phyloP scores from a whole-genome alignment of 2,329 filamentous ascomycete genomes.

The Arachnopeziza araneosa region DNA sequence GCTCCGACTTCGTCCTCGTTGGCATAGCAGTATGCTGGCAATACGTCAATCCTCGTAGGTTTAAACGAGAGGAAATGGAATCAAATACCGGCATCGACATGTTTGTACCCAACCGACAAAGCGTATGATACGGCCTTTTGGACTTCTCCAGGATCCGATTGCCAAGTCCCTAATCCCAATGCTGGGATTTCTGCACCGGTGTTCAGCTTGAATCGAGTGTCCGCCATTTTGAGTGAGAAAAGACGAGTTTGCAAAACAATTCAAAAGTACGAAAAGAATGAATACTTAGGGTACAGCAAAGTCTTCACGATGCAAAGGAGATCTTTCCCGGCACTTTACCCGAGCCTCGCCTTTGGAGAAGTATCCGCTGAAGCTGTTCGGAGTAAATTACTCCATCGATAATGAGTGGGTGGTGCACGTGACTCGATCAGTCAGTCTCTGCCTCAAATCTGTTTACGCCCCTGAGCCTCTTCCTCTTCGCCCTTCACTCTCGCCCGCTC shows the following conservation, averaged over 20 bases:
- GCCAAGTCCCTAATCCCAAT: constrained; percentile 43
- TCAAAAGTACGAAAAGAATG: not conserved
- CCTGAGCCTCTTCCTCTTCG: not conserved
- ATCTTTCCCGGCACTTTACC: not conserved
- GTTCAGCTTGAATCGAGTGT: constrained; percentile 31
- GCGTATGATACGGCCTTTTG: constrained; percentile 34
- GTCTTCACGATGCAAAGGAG: not conserved
- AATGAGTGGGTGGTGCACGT: not conserved
- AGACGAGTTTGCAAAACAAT: not conserved
- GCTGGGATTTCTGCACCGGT: constrained; percentile 35
- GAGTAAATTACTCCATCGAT: not conserved
- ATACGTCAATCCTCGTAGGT: not conserved
- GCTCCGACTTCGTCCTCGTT: constrained; percentile 81
- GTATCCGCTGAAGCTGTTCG: not conserved
- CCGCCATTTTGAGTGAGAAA: constrained; percentile 19
- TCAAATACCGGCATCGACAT: constrained; percentile 40
- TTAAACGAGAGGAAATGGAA: not conserved
- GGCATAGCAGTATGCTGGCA: constrained; percentile 64
- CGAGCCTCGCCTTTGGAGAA: not conserved
- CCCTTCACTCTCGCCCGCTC: no score
- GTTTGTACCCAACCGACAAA: constrained; percentile 45
- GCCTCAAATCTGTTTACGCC: no score
- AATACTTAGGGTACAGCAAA: not conserved
- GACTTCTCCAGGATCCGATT: constrained; percentile 38
- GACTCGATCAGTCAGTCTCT: not conserved